Evolutionary conservation across 2,329 filamentous ascomycete genomes (phyloP), one percentile per base, ranked within the genome.

Genomic region (Colletotrichum tropicale): DNA sequence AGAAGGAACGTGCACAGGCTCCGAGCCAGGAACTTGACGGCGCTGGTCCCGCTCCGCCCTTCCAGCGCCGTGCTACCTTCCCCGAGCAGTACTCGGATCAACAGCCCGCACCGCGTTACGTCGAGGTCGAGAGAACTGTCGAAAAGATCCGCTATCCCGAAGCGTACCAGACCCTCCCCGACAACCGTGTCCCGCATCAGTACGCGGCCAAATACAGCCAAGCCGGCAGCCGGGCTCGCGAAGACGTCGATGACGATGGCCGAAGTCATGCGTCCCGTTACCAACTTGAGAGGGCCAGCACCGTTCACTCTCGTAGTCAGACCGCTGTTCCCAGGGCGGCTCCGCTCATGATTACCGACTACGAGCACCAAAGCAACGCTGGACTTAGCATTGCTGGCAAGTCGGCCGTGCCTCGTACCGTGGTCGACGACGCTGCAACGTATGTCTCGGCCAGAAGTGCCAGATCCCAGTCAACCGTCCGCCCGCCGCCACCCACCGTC

Each of bases 1-100:
- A 90, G 78, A 88, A 89, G 75, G 92, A 94, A 16, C 84, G 84
- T 8, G 79, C 83, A 60, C 85, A 82, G 34, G 81, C 83, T 72
- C 83, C 84, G 8, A 84, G 81, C 28, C 86, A 88, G 66, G 85
- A 86, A 21, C 84, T 84, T 66, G 87, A 88, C 13, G 65, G 70
- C 34, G 52, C 72, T 32, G 61, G 30, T 48, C 30, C 65, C 28
- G 79, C 80, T 24, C 85, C 87, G 7, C 61, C 80, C 15, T 83
- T 88, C 66, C 81, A 84, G 28, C 85, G 88, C 65, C 86, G 87
- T 26, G 83, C 87, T 15, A 89, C 88, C n/a, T 88, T 84, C 75
- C 87, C 88, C 32, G 86, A 86, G 38, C 71, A 70, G 18, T 55
- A 74, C 21, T 80, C 81, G 24, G 82, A 82, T 64, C 80, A 81